Evolutionary conservation across 345 rosid genomes (phyloP).

Genomic region (Corchorus olitorius): DNA sequence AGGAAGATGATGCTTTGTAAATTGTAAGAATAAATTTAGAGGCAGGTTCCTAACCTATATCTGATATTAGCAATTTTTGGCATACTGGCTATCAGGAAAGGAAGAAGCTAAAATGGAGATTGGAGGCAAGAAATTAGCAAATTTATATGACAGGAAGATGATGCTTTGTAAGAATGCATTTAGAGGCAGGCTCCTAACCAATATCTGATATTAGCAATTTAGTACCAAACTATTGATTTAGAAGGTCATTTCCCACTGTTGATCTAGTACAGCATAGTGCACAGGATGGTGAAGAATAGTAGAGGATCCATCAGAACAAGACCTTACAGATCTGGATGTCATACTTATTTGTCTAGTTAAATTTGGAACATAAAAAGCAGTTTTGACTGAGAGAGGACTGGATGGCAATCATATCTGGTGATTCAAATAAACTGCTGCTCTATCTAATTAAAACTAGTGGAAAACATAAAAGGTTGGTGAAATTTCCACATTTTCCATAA

Average conservation of each 20-base stretch:
- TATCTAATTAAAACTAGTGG: not conserved
- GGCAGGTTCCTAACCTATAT: not conserved
- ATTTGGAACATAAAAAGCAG: constrained; percentile 12
- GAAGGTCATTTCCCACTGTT: not conserved
- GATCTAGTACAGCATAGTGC: not conserved
- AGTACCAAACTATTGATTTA: not conserved
- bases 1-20: not conserved
- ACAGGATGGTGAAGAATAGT: not conserved
- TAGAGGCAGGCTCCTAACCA: not conserved
- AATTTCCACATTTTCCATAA: not conserved
- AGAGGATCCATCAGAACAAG: not conserved
- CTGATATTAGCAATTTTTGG: not conserved
- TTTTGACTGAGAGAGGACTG: not conserved
- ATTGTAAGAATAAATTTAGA: not conserved
- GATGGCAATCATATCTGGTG: not conserved
- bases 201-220: not conserved
- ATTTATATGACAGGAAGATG: not conserved
- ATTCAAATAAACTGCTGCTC: not conserved
- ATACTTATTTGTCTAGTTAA: constrained; percentile 7
- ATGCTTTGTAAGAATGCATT: not conserved
- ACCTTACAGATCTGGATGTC: not conserved
- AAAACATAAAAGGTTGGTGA: not conserved
- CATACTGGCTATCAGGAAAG: not conserved
- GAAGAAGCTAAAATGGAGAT: not conserved
- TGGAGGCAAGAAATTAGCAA: constrained; percentile 15